Percentiles rank a stretch among this genome's conserved stretches.
Conservation (phyloP, 768 basidiomycete genomes). For the Mycena galericulata region DNA sequence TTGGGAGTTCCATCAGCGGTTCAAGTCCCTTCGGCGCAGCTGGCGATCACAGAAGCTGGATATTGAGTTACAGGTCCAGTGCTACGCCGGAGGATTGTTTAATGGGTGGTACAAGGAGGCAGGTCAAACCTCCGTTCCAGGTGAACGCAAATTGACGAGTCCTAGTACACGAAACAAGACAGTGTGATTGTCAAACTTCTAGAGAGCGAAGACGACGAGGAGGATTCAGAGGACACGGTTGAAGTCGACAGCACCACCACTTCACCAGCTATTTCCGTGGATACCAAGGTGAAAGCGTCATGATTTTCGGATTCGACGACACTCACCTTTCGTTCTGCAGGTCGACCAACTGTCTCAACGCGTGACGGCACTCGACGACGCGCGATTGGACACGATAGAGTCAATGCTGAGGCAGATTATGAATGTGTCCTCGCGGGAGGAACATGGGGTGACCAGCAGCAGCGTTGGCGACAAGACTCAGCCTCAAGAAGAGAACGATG, state of each 20-base stretch:
- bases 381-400: neutral
- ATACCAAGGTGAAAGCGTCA: neutral
- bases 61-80: neutral
- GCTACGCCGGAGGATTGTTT: neutral
- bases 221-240: neutral
- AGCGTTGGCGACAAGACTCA: too few relatives aligned
- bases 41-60: conserved; percentile 1
- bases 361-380: neutral
- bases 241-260: neutral
- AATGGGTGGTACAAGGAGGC: neutral
- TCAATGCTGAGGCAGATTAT: neutral
- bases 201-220: neutral
- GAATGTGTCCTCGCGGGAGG: neutral
- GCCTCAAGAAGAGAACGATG: too few relatives aligned
- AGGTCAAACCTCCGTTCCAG: neutral
- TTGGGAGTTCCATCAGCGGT: neutral
- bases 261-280: too few relatives aligned
- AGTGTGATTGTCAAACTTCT: neutral
- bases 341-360: neutral
- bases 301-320: neutral
- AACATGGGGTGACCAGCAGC: too few relatives aligned
- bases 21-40: neutral
- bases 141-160: neutral
- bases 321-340: neutral
- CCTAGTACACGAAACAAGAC: neutral